Conservation (phyloP, 1,139 yeast species). For the Kluyveromyces marxianus region DNA sequence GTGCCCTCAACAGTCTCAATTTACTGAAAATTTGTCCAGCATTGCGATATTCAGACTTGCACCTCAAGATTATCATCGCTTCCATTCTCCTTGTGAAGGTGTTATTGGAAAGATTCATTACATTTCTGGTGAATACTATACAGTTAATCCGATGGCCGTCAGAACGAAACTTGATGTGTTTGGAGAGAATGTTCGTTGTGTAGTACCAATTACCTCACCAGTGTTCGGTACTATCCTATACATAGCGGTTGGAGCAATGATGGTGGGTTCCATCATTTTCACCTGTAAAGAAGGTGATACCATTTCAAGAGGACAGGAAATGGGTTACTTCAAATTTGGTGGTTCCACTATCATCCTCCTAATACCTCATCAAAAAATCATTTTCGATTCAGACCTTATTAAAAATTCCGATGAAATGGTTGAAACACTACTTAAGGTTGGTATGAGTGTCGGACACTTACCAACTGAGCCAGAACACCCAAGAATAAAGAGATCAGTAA, state of each 20-base stretch:
- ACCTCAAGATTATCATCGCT: slow-evolving; percentile 94
- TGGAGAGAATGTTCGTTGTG: slow-evolving; percentile 80
- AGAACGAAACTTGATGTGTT: slow-evolving; percentile 82
- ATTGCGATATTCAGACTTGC: slow-evolving; percentile 82
- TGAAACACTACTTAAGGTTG: slow-evolving; percentile 82
- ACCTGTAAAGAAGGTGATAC: slow-evolving; percentile 56
- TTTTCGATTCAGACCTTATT: slow-evolving; percentile 67
- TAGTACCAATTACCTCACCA: slow-evolving; percentile 67
- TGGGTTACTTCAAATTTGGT: slow-evolving; percentile 94
- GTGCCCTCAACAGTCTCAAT: slow-evolving; percentile 34
- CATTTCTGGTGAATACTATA: slow-evolving; percentile 86
- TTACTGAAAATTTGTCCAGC: slow-evolving; percentile 43
- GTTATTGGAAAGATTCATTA: slow-evolving; percentile 52
- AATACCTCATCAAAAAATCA: slow-evolving; percentile 36
- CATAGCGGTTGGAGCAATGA: slow-evolving; percentile 94
- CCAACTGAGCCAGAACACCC: slow-evolving; percentile 42
- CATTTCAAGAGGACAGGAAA: slow-evolving; percentile 66
- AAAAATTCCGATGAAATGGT: slow-evolving; percentile 60
- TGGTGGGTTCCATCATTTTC: slow-evolving; percentile 87
- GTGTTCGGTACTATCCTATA: slow-evolving; percentile 71
- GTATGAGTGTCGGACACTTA: slow-evolving; percentile 84
- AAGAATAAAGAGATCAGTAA: slow-evolving; percentile 41
- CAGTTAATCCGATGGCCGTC: slow-evolving; percentile 96
- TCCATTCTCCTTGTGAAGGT: slow-evolving; percentile 84
- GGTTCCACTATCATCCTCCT: slow-evolving; percentile 79